phyloP scores from a whole-genome alignment of 2,329 filamentous ascomycete genomes.

The Chalara sp. region DNA sequence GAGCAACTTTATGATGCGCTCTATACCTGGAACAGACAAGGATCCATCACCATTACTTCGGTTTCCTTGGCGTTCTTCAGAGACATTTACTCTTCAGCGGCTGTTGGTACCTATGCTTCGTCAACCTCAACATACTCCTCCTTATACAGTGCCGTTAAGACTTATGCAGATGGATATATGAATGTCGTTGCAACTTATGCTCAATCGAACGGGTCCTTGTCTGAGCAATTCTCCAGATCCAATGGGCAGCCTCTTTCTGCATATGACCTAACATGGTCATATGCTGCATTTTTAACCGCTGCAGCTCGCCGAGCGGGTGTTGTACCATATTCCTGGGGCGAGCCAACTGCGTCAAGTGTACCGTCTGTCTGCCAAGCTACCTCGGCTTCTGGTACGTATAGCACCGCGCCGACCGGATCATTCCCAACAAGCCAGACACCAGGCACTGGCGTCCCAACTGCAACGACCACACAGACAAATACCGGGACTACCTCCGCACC shows the following conservation, averaged over 20 bases:
- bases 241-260: conserved; percentile 53
- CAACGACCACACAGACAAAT: conserved; percentile 7
- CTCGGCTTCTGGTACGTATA: conserved; percentile 44
- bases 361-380: conserved; percentile 42
- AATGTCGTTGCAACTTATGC: conserved; percentile 42
- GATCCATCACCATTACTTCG: conserved; percentile 56
- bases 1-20: conserved; percentile 75
- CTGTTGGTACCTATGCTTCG: conserved; percentile 58
- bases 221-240: conserved; percentile 58
- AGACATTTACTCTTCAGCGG: conserved; percentile 51
- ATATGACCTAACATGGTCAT: conserved; percentile 66
- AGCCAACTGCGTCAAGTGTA: conserved; percentile 36
- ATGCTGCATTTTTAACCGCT: conserved; percentile 63
- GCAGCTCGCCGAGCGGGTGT: conserved; percentile 47
- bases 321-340: conserved; percentile 51
- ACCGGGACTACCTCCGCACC: conserved; percentile 7
- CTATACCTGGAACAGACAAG: conserved; percentile 60
- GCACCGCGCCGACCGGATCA: conserved; percentile 32
- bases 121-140: conserved; percentile 52
- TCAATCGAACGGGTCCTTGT: conserved; percentile 52
- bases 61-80: conserved; percentile 67
- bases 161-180: conserved; percentile 55
- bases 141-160: conserved; percentile 54
- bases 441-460: conserved; percentile 4
- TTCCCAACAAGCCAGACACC: conserved; percentile 38